Base-by-base conservation (phyloP, 805 yeast genomes). In the Dipodascopsis uninucleata region DNA sequence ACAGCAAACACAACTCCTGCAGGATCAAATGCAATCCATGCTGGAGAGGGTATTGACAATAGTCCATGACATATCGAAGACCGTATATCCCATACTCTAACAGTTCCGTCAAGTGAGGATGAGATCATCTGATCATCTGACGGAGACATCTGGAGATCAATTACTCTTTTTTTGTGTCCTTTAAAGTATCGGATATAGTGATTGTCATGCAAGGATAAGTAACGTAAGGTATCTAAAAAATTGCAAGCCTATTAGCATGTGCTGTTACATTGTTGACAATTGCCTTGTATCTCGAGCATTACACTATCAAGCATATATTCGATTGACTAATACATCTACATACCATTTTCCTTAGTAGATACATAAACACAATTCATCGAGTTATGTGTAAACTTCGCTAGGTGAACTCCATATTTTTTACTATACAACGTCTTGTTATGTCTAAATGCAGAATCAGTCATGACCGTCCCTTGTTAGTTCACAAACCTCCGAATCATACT, bases 361-460 rank as follows among this genome's bases (percentile, higher is more conserved):
- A 94, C 88, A 61, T 84, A 85, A 12, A 90, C 71, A 58, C 93
- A 82, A 56, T 81, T 79, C 45, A 76, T 72, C 35, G 79, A 80
- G 33, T 76, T 73, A 58, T 83, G 94, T 1, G 96, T 80, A 63
- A 93, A 93, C 36, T 79, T 72, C 2, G 96, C 96, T 29, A 85
- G 66, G 59, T 86, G 88, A 45, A 88, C 85, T 1, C 98, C 98
- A 58, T 93, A 93, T 61, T 93, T 93, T 66, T 88, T 89, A 23
- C 93, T 81, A 47, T 77, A 81, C 6, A 85, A 74, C 3, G 87
- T 77, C 56, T 81, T 84, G 34, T 47, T 52, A 45, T 61, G 65
- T n/a, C 58, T 57, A 20, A 16, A 7, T 17, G 2, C 20, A n/a
- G 7, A 3, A 16, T 1, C 5, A 9, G 22, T 16, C 32, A 5